Percentiles rank a stretch among this genome's conserved stretches.
phyloP scores from a whole-genome alignment of 1,139 yeast genomes.

The Suhomyces guaymorum region DNA sequence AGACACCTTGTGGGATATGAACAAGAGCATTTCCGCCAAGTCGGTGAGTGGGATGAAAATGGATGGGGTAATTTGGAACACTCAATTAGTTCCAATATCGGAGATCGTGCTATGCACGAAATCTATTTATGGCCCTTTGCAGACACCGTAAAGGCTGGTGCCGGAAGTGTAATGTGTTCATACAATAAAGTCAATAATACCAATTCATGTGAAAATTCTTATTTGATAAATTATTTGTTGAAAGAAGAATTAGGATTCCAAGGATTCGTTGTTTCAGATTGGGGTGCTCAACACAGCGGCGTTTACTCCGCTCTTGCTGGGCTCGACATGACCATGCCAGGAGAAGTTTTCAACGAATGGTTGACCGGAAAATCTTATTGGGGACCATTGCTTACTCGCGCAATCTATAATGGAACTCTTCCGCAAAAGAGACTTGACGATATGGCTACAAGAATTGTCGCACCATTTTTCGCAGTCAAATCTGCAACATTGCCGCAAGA shows the following conservation, averaged over 20 bases:
- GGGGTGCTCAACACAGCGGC: constrained; percentile 66
- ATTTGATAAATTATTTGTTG: constrained; percentile 53
- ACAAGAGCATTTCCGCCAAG: constrained; percentile 65
- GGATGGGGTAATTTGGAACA: constrained; percentile 44
- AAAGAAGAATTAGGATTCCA: constrained; percentile 67
- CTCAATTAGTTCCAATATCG: constrained; percentile 53
- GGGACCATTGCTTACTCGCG: constrained; percentile 59
- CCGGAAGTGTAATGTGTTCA: constrained; percentile 63
- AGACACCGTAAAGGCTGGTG: constrained; percentile 61
- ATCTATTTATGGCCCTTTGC: constrained; percentile 69
- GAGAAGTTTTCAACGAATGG: constrained; percentile 56
- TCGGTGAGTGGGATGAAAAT: constrained; percentile 51
- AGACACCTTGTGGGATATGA: constrained; percentile 62
- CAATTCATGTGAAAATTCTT: constrained; percentile 62
- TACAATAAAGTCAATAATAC: constrained; percentile 61
- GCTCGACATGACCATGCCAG: constrained; percentile 70
- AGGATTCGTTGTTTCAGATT: constrained; percentile 66
- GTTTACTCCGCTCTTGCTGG: constrained; percentile 60
- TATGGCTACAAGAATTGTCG: constrained; percentile 61
- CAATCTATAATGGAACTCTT: constrained; percentile 57
- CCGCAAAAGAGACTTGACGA: constrained; percentile 59
- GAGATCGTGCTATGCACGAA: constrained; percentile 65
- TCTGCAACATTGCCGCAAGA: constrained; percentile 33
- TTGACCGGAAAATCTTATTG: constrained; percentile 56
- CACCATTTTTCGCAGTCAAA: constrained; percentile 54